phyloP scores from a whole-genome alignment of 176 grass and related monocot genomes.

The Carex pumila region DNA sequence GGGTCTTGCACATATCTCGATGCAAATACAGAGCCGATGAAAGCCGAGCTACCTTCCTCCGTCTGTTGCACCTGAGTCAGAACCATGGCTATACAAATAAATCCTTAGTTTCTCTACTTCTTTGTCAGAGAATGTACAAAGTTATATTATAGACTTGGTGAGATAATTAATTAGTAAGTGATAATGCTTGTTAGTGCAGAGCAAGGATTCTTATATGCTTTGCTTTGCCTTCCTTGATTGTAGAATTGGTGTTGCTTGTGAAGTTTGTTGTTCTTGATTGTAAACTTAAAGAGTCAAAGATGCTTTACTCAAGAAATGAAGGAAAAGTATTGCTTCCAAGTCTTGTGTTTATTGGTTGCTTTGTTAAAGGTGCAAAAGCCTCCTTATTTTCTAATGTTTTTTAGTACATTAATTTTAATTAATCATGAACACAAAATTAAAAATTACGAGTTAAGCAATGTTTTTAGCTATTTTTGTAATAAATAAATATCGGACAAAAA shows the following conservation, averaged over 20 bases:
- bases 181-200: background rate
- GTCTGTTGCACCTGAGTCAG: conserved; percentile 43
- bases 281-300: background rate
- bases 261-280: background rate
- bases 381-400: background rate
- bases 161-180: background rate
- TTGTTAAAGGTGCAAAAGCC: background rate
- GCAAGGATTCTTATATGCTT: conserved; percentile 27
- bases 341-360: background rate
- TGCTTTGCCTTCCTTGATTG: conserved; percentile 19
- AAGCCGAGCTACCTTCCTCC: conserved; percentile 13
- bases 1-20: conserved; percentile 80
- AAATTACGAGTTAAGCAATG: no score
- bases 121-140: background rate
- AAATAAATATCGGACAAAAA: no score
- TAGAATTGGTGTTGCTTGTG: conserved; percentile 10
- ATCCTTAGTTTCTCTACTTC: background rate
- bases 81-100: conserved; percentile 39
- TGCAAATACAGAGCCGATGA: conserved; percentile 48
- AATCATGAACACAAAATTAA: background rate
- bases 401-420: background rate
- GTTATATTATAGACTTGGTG: background rate
- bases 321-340: conserved; percentile 1
- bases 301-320: conserved; percentile 22
- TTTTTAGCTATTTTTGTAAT: no score